Conservation (phyloP, 1,284 basidiomycete species). For the Pseudozyma sp. region DNA sequence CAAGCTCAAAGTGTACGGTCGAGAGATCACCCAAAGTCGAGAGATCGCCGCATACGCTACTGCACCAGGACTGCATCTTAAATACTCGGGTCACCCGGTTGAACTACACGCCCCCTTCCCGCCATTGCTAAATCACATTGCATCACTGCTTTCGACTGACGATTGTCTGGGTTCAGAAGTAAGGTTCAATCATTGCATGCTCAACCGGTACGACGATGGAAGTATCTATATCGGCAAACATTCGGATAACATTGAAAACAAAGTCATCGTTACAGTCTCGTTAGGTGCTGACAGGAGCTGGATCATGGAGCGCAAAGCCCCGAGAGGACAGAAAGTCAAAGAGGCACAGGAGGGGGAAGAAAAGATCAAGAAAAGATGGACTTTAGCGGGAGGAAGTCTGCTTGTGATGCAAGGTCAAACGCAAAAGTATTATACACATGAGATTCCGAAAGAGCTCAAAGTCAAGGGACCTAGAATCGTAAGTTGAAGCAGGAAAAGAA, state of each 20-base stretch:
- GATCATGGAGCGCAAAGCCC: conserved; percentile 69
- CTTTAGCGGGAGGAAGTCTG: conserved; percentile 71
- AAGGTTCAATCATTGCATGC: conserved; percentile 73
- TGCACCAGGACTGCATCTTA: conserved; percentile 68
- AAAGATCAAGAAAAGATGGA: conserved; percentile 64
- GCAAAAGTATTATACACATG: conserved; percentile 72
- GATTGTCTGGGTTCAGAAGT: conserved; percentile 69
- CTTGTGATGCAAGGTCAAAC: conserved; percentile 74
- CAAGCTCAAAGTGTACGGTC: conserved; percentile 73
- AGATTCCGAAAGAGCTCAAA: conserved; percentile 61
- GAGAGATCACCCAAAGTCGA: conserved; percentile 71
- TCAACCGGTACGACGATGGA: conserved; percentile 73
- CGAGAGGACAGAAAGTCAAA: conserved; percentile 5
- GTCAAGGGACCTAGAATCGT: conserved; percentile 52
- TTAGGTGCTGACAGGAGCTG: conserved; percentile 73
- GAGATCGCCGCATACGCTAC: conserved; percentile 70
- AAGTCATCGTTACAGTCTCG: conserved; percentile 73
- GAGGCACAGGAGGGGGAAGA: background rate
- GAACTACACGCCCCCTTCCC: conserved; percentile 71
- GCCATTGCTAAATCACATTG: conserved; percentile 69
- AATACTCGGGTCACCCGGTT: conserved; percentile 70
- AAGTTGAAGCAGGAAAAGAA: no score
- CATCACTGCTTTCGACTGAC: conserved; percentile 67
- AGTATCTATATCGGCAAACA: conserved; percentile 71
- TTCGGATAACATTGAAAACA: conserved; percentile 69